Conservation (phyloP, 2,329 filamentous ascomycete genomes). For the Rachicladosporium sp. region DNA sequence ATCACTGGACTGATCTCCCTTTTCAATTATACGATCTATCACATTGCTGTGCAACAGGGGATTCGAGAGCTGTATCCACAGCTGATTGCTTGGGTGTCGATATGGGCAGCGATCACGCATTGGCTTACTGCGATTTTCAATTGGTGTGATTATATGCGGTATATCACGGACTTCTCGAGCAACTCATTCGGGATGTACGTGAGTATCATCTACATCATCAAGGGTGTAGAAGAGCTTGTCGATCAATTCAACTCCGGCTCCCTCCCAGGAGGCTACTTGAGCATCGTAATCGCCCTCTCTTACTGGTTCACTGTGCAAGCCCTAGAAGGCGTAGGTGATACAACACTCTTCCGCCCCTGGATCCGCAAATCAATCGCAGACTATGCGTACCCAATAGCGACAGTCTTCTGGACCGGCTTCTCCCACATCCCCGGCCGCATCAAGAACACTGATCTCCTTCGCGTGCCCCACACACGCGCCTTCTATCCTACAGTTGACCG, state of each 20-base stretch:
- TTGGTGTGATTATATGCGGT: constrained; percentile 45
- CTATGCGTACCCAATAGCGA: constrained; percentile 41
- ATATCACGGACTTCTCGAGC: constrained; percentile 45
- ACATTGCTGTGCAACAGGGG: constrained; percentile 40
- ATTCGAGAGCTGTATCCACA: constrained; percentile 37
- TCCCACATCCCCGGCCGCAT: constrained; percentile 39
- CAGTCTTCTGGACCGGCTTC: constrained; percentile 44
- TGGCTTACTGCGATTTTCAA: constrained; percentile 43
- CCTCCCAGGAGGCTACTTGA: constrained; percentile 34
- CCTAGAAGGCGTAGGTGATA: constrained; percentile 37
- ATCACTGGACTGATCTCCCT: constrained; percentile 42
- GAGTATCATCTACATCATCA: constrained; percentile 44
- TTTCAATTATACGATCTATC: constrained; percentile 50
- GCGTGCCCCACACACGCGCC: constrained; percentile 31
- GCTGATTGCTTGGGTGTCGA: constrained; percentile 45
- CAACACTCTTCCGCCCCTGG: constrained; percentile 32
- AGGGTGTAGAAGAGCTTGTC: constrained; percentile 44
- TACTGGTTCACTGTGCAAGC: constrained; percentile 40
- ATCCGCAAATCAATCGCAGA: constrained; percentile 38
- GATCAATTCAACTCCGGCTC: constrained; percentile 31
- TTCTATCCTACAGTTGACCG: constrained; percentile 37
- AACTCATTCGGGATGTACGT: constrained; percentile 44
- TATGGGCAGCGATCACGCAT: constrained; percentile 47
- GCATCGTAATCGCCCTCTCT: constrained; percentile 38
- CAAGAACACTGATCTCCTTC: constrained; percentile 28